These are phyloP conservation scores for Kodamaea sp. DNA, from an alignment of 1,139 yeast species.

Conservation along the genomic window DNA sequence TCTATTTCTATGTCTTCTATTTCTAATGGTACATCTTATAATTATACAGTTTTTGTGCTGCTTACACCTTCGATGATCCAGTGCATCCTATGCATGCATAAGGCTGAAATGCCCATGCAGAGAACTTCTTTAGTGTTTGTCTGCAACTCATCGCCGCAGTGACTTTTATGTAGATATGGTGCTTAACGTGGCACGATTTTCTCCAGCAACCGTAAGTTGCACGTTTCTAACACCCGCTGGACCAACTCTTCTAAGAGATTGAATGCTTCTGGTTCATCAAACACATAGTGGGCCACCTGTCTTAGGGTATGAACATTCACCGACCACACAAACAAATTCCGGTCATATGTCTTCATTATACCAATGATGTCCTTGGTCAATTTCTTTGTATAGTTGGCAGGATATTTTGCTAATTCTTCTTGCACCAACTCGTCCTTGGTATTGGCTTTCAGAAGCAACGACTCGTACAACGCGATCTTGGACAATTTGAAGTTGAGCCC, in stretches of 20 bases:
- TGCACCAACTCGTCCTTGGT: conserved; percentile 17
- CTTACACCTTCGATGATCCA: no score
- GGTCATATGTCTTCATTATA: conserved; percentile 37
- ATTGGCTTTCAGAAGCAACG: conserved; percentile 25
- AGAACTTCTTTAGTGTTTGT: no score
- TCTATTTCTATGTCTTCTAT: no score
- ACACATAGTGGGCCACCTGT: conserved; percentile 31
- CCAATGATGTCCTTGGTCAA: conserved; percentile 42
- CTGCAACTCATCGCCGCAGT: no score
- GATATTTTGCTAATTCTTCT: conserved; percentile 23
- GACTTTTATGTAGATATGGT: no score
- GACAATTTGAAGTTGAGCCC: conserved; percentile 35
- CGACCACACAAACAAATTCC: conserved; percentile 37
- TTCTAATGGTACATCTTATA: no score
- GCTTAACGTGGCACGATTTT: conserved; percentile 1
- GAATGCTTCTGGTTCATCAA: conserved; percentile 29
- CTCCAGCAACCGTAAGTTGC: conserved; percentile 8
- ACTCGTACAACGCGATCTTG: conserved; percentile 33
- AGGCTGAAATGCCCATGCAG: no score
- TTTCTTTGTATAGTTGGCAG: conserved; percentile 26
- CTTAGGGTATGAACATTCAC: conserved; percentile 35
- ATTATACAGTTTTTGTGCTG: no score
- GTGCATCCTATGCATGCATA: no score
- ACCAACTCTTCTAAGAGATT: conserved; percentile 28
- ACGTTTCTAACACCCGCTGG: conserved; percentile 22